Conservation (phyloP, 2,329 filamentous ascomycete species). For the Colletotrichum spinosum region DNA sequence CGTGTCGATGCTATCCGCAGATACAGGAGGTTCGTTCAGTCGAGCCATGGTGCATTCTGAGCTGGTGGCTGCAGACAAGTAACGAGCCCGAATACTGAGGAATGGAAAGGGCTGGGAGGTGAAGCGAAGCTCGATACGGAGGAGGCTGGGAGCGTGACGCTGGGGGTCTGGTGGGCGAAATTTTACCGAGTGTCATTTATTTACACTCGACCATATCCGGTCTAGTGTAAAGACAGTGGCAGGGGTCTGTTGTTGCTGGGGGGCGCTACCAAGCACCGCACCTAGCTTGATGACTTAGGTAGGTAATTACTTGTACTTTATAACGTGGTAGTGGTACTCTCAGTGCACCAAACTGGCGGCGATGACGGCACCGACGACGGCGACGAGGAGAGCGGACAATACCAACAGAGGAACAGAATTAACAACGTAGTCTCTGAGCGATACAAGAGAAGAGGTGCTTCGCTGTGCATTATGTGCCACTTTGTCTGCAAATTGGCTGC, state of each 20-base stretch:
- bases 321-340: too few relatives aligned
- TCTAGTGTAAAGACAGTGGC: constrained; percentile 28
- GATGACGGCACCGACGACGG: too few relatives aligned
- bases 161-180: constrained; percentile 36
- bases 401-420: too few relatives aligned
- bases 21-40: constrained; percentile 79
- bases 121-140: constrained; percentile 30
- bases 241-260: constrained; percentile 34
- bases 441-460: too few relatives aligned
- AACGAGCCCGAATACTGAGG: constrained; percentile 21
- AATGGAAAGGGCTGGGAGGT: constrained; percentile 22
- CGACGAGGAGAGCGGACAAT: too few relatives aligned
- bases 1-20: constrained; percentile 77
- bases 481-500: too few relatives aligned
- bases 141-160: constrained; percentile 37
- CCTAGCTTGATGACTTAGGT: too few relatives aligned
- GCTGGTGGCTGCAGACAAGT: constrained; percentile 22
- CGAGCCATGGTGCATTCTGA: constrained; percentile 75
- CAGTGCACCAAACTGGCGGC: too few relatives aligned
- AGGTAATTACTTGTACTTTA: too few relatives aligned
- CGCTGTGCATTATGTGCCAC: too few relatives aligned
- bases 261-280: constrained; percentile 8
- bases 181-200: constrained; percentile 38
- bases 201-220: constrained; percentile 36
- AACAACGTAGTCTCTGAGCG: too few relatives aligned